Conservation (phyloP, 495 filamentous ascomycete genomes). For the Chaetomium cochliodes region DNA sequence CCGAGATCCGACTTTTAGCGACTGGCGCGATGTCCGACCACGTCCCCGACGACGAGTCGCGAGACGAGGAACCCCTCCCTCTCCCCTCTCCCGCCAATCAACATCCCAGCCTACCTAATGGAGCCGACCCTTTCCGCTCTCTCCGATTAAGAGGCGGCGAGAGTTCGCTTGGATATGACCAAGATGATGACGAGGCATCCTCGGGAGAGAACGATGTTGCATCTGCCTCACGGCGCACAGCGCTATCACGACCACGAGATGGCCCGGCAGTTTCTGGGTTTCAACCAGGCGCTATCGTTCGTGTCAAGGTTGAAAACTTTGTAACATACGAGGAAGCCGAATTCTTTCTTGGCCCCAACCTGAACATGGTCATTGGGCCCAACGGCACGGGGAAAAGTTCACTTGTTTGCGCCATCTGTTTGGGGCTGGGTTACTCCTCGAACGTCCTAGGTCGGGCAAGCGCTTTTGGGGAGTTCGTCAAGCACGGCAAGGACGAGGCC, state of each 20-base stretch:
- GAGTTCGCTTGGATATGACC: slow-evolving; percentile 9
- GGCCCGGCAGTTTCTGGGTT: slow-evolving; percentile 33
- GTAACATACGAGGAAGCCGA: slow-evolving; percentile 91
- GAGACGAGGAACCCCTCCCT: neutral
- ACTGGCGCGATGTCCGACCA: neutral
- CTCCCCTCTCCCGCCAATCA: neutral
- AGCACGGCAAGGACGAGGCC: slow-evolving; percentile 76
- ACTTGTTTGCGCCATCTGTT: slow-evolving; percentile 92
- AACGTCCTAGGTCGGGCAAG: slow-evolving; percentile 85
- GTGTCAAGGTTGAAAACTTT: slow-evolving; percentile 85
- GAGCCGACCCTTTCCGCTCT: slow-evolving; percentile 16
- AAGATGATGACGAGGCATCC: slow-evolving; percentile 4
- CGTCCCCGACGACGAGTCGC: too few relatives aligned
- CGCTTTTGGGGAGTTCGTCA: slow-evolving; percentile 85
- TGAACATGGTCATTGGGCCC: slow-evolving; percentile 99
- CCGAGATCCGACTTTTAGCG: neutral
- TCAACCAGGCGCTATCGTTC: slow-evolving; percentile 85
- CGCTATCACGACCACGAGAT: slow-evolving; percentile 12
- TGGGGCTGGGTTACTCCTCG: slow-evolving; percentile 83
- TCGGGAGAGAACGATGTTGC: slow-evolving; percentile 15
- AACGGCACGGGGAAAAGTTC: slow-evolving; percentile 99
- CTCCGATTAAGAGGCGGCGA: slow-evolving; percentile 25
- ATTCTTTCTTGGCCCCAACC: slow-evolving; percentile 82
- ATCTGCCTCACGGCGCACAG: slow-evolving; percentile 21
- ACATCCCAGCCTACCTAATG: neutral